Conservation (phyloP, 1,284 basidiomycete species). For the Heterobasidion annosum region DNA sequence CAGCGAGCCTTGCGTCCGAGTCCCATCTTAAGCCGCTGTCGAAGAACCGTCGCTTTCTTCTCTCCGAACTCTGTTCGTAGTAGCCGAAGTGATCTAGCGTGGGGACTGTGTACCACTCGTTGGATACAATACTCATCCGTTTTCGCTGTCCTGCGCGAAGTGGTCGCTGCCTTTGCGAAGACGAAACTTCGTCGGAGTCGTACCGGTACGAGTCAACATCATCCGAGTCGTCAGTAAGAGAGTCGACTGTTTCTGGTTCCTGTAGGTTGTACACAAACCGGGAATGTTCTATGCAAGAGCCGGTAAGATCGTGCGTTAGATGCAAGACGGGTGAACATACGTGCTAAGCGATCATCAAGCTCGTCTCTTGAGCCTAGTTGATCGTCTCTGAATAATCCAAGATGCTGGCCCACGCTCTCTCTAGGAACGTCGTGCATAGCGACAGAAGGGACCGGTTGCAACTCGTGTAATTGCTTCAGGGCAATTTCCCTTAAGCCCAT, state of each 20-base stretch:
- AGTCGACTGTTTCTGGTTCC: slow-evolving; percentile 38
- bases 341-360: slow-evolving; percentile 59
- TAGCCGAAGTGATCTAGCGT: slow-evolving; percentile 17
- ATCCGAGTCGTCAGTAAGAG: slow-evolving; percentile 37
- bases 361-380: slow-evolving; percentile 40
- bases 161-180: slow-evolving; percentile 24
- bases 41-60: slow-evolving; percentile 45
- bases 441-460: slow-evolving; percentile 82
- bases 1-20: slow-evolving; percentile 9
- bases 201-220: slow-evolving; percentile 11
- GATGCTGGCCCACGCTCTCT: slow-evolving; percentile 54
- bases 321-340: slow-evolving; percentile 31
- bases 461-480: slow-evolving; percentile 69
- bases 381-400: slow-evolving; percentile 41
- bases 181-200: slow-evolving; percentile 29
- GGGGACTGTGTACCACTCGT: slow-evolving; percentile 41
- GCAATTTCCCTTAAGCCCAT: slow-evolving; percentile 45
- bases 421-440: slow-evolving; percentile 80
- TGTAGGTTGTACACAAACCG: slow-evolving; percentile 56
- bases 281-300: slow-evolving; percentile 41
- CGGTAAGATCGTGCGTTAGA: background rate
- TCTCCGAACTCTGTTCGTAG: slow-evolving; percentile 14
- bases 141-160: slow-evolving; percentile 20
- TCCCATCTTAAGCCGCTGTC: slow-evolving; percentile 38
- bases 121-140: slow-evolving; percentile 62